phyloP scores from a whole-genome alignment of 2,329 filamentous ascomycete genomes.

The Aphanoascus verrucosus region DNA sequence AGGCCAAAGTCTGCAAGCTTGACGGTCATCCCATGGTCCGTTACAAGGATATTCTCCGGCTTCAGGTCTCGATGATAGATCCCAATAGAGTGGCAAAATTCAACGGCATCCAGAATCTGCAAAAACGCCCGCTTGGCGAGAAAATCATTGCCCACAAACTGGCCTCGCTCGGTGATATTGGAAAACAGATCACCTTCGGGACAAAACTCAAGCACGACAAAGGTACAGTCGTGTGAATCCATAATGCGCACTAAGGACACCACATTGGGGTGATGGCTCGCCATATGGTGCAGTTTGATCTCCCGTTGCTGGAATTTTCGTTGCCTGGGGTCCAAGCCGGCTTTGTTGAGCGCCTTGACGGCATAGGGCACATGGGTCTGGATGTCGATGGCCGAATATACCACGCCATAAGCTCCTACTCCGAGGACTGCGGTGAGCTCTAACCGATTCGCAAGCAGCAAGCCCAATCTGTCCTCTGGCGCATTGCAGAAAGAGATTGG shows the following conservation, averaged over 20 bases:
- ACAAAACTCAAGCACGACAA: constrained; percentile 93
- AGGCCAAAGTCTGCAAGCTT: constrained; percentile 97
- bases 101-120: constrained; percentile 91
- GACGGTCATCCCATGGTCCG: constrained; percentile 75
- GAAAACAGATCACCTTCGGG: constrained; percentile 93
- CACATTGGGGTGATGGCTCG: constrained; percentile 82
- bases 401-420: constrained; percentile 90
- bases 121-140: constrained; percentile 81
- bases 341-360: constrained; percentile 93
- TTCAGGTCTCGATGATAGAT: constrained; percentile 98
- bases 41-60: constrained; percentile 94
- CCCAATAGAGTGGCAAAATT: constrained; percentile 82
- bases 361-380: constrained; percentile 74
- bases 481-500: constrained; percentile 43
- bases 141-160: constrained; percentile 85
- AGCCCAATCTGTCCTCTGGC: constrained; percentile 78
- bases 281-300: constrained; percentile 81
- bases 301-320: constrained; percentile 84
- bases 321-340: constrained; percentile 79
- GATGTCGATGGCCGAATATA: constrained; percentile 80
- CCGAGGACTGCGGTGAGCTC: constrained; percentile 78
- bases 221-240: constrained; percentile 83
- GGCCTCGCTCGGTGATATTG: constrained; percentile 91
- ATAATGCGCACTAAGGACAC: constrained; percentile 90
- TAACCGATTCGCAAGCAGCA: constrained; percentile 69